Percentiles rank a stretch among this genome's conserved stretches.
Evolutionary conservation across 352 stramenopile species (phyloP).

Genomic region (Phytophthora cajani): DNA sequence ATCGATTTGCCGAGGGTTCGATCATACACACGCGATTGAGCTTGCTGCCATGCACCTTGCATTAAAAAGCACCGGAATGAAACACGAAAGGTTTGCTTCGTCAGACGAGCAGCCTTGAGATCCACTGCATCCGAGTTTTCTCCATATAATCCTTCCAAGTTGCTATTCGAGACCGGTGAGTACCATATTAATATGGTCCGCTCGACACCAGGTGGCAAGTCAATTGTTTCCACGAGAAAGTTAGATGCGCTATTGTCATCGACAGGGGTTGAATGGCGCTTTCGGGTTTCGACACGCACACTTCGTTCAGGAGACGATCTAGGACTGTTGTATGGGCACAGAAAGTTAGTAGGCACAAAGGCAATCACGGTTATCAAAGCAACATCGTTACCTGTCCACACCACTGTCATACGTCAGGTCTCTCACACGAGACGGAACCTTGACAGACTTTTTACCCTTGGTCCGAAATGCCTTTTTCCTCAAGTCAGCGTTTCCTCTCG

Average conservation of each 20-base stretch:
- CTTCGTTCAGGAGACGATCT: constrained; percentile 83
- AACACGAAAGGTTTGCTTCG: constrained; percentile 89
- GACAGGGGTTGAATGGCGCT: constrained; percentile 45
- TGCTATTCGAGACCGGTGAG: constrained; percentile 52
- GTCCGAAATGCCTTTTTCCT: constrained; percentile 59
- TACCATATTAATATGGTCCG: constrained; percentile 92
- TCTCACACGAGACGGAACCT: constrained; percentile 59
- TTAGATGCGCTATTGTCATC: constrained; percentile 82
- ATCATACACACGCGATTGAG: constrained; percentile 86
- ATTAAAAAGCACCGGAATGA: constrained; percentile 89
- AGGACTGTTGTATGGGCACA: constrained; percentile 46
- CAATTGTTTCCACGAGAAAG: constrained; percentile 88
- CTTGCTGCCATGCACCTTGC: constrained; percentile 87
- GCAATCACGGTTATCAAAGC: neutral
- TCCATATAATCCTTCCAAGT: constrained; percentile 45
- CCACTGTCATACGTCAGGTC: constrained; percentile 78
- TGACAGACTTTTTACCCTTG: constrained; percentile 59
- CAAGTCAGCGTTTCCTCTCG: constrained; percentile 41
- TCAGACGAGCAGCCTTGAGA: constrained; percentile 80
- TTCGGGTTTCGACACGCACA: constrained; percentile 51
- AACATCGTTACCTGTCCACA: constrained; percentile 67
- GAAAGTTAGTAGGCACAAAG: constrained; percentile 3
- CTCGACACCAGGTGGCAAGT: constrained; percentile 85
- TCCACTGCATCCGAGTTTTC: constrained; percentile 70
- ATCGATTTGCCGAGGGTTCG: constrained; percentile 87